These are phyloP conservation scores for Fusarium aywerte DNA, from an alignment of 2,329 filamentous ascomycete species.

Conservation along the genomic window DNA sequence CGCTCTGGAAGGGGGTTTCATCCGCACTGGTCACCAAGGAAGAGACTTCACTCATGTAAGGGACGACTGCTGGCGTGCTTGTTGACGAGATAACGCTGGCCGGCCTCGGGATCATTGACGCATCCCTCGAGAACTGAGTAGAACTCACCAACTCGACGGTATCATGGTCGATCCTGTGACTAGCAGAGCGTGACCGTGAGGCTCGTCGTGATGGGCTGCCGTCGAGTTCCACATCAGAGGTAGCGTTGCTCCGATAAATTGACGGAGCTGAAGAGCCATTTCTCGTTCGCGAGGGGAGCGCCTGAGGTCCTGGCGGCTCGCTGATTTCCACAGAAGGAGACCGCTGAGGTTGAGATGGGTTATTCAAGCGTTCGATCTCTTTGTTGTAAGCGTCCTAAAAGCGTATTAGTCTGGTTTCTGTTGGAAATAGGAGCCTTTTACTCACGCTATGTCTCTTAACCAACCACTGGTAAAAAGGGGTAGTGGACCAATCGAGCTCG, in stretches of 20 bases:
- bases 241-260: conserved; percentile 17
- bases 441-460: conserved; percentile 55
- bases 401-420: background rate
- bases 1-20: conserved; percentile 44
- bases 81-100: conserved; percentile 10
- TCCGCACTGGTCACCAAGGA: conserved; percentile 3
- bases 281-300: conserved; percentile 40
- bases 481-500: conserved; percentile 56
- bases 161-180: conserved; percentile 11
- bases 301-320: conserved; percentile 2
- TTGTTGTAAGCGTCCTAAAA: conserved; percentile 45
- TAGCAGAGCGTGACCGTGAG: conserved; percentile 33
- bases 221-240: conserved; percentile 26
- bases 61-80: conserved; percentile 10
- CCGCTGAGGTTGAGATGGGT: conserved; percentile 31
- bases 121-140: conserved; percentile 6
- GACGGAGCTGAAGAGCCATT: conserved; percentile 32
- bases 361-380: conserved; percentile 36
- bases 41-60: background rate
- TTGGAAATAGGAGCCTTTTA: background rate
- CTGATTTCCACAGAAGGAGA: conserved; percentile 34
- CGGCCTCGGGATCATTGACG: conserved; percentile 4
- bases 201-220: conserved; percentile 23
- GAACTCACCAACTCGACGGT: background rate
- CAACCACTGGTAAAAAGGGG: conserved; percentile 63